Evolutionary conservation across 768 basidiomycete genomes (phyloP), one percentile per base, ranked within the genome.

Genomic region (Polyporus arcularius): DNA sequence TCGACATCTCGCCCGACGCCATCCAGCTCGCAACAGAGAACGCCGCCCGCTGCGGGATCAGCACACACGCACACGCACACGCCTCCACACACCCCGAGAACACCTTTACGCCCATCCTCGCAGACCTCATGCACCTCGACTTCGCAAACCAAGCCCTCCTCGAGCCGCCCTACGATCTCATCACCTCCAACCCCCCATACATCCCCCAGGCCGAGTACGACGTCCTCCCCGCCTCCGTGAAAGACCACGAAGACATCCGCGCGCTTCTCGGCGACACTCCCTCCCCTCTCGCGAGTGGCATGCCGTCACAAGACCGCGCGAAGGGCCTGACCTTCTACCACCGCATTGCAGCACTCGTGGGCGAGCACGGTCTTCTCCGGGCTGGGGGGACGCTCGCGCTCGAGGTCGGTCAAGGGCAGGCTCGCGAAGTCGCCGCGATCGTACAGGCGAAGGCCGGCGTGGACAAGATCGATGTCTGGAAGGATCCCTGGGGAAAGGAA

Each of bases 131-230:
- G 54, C 69, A 71, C 53, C 71, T 70, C 3, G 63, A 53, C 51
- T 60, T 60, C 42, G 57, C 61, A 1, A 47, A 48, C 4, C 51
- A 78, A 73, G 40, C 53, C 18, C 53, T 58, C 12, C 48, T 61
- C 41, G 40, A 53, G 46, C 55, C 66, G 21, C 84, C 88, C 2
- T 91, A 87, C 74, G 87, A 93, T 74, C 76, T 95, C 58, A 77
- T 95, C 68, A 93, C 92, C 11, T 84, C 88, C 15, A 96, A 95
- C 74, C 90, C 91, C 28, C 90, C 93, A 10, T 98, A 97, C 74
- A 90, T 98, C 65, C 79, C 94, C 40, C 79, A 72, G 63, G 65
- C 73, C 41, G 87, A 89, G 60, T 96, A 87, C 70, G 73, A 82
- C 45, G 53, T 67, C 26, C 81, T 98, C 38, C 82, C 88, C 8